Percentiles rank a stretch among this genome's conserved stretches.
These are phyloP conservation scores for Plasmopara muralis DNA, from an alignment of 352 stramenopile genomes.

Conservation along the genomic window DNA sequence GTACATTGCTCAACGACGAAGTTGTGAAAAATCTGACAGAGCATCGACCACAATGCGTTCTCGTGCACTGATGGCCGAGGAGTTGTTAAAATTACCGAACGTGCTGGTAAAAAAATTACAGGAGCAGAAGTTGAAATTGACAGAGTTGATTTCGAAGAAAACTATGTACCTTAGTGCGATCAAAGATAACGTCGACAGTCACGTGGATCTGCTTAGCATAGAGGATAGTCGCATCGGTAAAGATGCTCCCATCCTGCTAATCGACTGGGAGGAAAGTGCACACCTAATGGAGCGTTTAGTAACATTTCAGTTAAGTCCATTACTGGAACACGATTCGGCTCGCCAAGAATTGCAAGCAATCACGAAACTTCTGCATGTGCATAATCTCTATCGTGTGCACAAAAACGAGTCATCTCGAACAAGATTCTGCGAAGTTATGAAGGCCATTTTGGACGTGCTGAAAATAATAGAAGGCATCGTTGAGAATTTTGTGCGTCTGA, in stretches of 20 bases:
- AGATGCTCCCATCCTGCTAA: constrained; percentile 73
- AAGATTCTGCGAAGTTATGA: constrained; percentile 13
- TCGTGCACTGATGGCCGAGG: constrained; percentile 50
- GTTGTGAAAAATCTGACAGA: constrained; percentile 16
- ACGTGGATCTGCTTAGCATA: constrained; percentile 47
- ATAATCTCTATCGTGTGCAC: constrained; percentile 42
- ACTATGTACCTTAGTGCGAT: constrained; percentile 72
- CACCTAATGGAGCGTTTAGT: constrained; percentile 60
- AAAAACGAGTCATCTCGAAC: constrained; percentile 13
- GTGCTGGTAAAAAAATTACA: constrained; percentile 59
- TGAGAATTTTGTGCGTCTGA: constrained; percentile 42
- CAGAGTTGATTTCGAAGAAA: constrained; percentile 52
- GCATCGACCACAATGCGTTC: constrained; percentile 8
- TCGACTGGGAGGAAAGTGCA: constrained; percentile 73
- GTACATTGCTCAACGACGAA: constrained; percentile 58
- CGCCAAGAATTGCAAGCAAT: constrained; percentile 64
- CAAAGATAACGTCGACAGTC: constrained; percentile 40
- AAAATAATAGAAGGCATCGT: constrained; percentile 45
- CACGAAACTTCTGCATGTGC: constrained; percentile 40
- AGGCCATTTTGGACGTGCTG: constrained; percentile 35
- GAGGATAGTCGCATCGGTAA: constrained; percentile 59
- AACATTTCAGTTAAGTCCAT: constrained; percentile 67
- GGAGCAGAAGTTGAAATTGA: constrained; percentile 44
- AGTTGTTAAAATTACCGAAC: constrained; percentile 56
- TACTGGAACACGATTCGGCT: constrained; percentile 62